Evolutionary conservation across 495 filamentous ascomycete species (phyloP).

Genomic region (Daldinia vernicosa): DNA sequence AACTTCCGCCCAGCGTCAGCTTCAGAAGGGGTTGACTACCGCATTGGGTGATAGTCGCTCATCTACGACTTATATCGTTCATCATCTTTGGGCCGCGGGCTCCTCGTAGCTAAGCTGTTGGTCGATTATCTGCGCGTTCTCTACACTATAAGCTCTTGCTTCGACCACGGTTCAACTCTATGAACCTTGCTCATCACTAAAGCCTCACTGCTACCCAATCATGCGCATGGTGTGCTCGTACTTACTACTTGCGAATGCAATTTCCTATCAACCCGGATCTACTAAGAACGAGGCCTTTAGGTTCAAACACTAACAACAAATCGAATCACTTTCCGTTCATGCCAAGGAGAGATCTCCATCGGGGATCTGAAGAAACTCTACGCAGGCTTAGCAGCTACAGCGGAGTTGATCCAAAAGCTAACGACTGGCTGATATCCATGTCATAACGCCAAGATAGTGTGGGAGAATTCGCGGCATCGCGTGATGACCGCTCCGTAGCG

Average conservation of each 20-base stretch:
- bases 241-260: not conserved
- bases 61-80: slow-evolving; percentile 7
- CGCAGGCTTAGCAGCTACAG: slow-evolving; percentile 22
- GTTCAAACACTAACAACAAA: slow-evolving; percentile 15
- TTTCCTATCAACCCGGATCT: slow-evolving; percentile 6
- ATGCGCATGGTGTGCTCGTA: not conserved
- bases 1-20: slow-evolving; percentile 13
- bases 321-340: slow-evolving; percentile 26
- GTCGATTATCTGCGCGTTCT: slow-evolving; percentile 16
- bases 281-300: slow-evolving; percentile 2
- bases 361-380: slow-evolving; percentile 32
- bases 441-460: slow-evolving; percentile 25
- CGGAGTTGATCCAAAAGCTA: slow-evolving; percentile 22
- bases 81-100: slow-evolving; percentile 9
- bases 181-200: slow-evolving; percentile 12
- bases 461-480: slow-evolving; percentile 30
- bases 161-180: not conserved
- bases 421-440: slow-evolving; percentile 31
- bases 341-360: slow-evolving; percentile 42
- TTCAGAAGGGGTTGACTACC: slow-evolving; percentile 12
- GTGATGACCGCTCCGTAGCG: slow-evolving; percentile 35
- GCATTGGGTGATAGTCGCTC: slow-evolving; percentile 21
- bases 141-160: slow-evolving; percentile 14
- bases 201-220: slow-evolving; percentile 3
- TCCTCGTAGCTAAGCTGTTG: slow-evolving; percentile 8